A percentile compares a stretch with the other conserved stretches of the same genome.
These are phyloP conservation scores for Pythium sukuiense DNA, from an alignment of 352 stramenopile species.

Conservation along the genomic window DNA sequence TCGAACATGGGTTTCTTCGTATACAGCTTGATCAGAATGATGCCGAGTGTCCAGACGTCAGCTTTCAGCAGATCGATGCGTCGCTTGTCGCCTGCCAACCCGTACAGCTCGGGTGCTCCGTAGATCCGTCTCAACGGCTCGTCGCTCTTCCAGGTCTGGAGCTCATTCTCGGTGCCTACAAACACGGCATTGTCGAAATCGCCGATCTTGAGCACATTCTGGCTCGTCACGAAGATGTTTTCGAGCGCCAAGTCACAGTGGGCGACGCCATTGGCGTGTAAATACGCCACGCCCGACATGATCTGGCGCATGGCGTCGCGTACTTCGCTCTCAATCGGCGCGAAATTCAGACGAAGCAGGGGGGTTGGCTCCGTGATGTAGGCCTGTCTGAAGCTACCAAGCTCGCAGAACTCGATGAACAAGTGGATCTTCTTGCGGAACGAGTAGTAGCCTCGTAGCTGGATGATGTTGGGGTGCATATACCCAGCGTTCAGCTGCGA, in stretches of 20 bases:
- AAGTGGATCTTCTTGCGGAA: conserved; percentile 51
- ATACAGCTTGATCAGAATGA: conserved; percentile 58
- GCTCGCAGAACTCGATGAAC: conserved; percentile 65
- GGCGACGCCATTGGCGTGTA: conserved; percentile 59
- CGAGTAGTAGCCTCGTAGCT: conserved; percentile 51
- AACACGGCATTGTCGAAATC: conserved; percentile 68
- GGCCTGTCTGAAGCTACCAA: conserved; percentile 48
- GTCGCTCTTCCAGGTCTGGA: conserved; percentile 25
- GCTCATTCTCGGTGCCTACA: conserved; percentile 50
- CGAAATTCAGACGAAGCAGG: conserved; percentile 39
- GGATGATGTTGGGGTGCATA: conserved; percentile 55
- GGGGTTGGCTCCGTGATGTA: conserved; percentile 51
- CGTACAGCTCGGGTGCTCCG: conserved; percentile 52
- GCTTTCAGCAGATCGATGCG: conserved; percentile 51
- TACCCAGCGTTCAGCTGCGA: conserved; percentile 35
- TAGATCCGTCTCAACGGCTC: conserved; percentile 47
- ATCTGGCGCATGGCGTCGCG: conserved; percentile 80
- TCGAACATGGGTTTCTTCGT: conserved; percentile 63
- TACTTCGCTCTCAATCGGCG: conserved; percentile 44
- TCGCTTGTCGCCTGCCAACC: conserved; percentile 7
- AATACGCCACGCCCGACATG: conserved; percentile 59
- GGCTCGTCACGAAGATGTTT: conserved; percentile 69
- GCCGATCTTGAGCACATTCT: conserved; percentile 62
- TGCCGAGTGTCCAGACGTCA: conserved; percentile 59
- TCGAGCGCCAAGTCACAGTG: conserved; percentile 73